A percentile compares a stretch with the other conserved stretches of the same genome.
Evolutionary conservation across 2,329 filamentous ascomycete species (phyloP).

Genomic region (Didymosphaeria variabile): DNA sequence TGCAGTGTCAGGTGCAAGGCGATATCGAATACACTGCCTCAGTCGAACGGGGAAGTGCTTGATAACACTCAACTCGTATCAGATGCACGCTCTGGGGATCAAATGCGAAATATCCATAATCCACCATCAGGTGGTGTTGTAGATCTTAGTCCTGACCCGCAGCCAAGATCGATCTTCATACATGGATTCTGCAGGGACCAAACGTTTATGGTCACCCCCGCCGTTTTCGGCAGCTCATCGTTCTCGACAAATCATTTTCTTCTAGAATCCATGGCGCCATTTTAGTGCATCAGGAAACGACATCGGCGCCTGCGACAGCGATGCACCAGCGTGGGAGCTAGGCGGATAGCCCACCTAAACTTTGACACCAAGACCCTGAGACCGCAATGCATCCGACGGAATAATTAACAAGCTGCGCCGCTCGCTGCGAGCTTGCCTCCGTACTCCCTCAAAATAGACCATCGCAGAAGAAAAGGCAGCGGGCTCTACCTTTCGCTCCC

Average conservation of each 20-base stretch:
- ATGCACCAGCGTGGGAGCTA: not conserved
- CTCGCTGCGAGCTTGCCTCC: not conserved
- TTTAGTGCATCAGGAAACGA: slow-evolving; percentile 4
- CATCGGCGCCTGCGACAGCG: slow-evolving; percentile 6
- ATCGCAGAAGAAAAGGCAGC: not conserved
- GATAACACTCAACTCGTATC: not conserved
- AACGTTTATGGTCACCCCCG: not conserved
- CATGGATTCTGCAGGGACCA: no score
- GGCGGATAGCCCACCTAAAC: slow-evolving; percentile 9
- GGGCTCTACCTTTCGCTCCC: not conserved
- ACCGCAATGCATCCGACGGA: slow-evolving; percentile 3
- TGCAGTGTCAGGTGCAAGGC: no score
- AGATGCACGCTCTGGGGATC: not conserved
- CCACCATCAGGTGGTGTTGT: no score
- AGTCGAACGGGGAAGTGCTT: not conserved
- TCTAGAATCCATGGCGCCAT: slow-evolving; percentile 2
- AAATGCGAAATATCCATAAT: no score
- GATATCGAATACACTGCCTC: no score
- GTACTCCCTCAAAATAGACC: not conserved
- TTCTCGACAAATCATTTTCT: not conserved
- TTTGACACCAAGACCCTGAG: slow-evolving; percentile 1
- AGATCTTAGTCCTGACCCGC: not conserved
- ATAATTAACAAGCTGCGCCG: slow-evolving; percentile 4
- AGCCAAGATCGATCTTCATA: not conserved
- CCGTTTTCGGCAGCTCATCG: slow-evolving; percentile 5